phyloP scores from a whole-genome alignment of 495 filamentous ascomycete genomes.

The Paragyromitra xinjiangensis region DNA sequence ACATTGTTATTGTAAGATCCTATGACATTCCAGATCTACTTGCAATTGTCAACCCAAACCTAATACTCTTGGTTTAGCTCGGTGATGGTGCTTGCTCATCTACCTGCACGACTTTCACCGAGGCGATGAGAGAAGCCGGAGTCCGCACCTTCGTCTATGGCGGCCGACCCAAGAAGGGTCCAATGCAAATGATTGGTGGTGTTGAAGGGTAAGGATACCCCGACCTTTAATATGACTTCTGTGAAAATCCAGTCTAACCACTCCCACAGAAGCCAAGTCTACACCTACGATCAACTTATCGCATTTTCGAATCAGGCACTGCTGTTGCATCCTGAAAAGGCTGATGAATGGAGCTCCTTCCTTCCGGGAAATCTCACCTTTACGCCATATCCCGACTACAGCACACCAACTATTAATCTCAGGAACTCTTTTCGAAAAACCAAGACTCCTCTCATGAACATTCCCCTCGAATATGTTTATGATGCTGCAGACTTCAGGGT shows the following conservation, averaged over 20 bases:
- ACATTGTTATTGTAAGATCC: constrained; percentile 33
- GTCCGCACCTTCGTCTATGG: constrained; percentile 38
- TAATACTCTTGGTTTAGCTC: constrained; percentile 11
- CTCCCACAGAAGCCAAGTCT: constrained; percentile 4
- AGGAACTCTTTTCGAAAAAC: constrained; percentile 14
- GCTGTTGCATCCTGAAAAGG: constrained; percentile 9
- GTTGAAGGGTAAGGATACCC: constrained; percentile 8
- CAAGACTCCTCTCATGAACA: background rate
- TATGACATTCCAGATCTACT: background rate
- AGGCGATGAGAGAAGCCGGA: constrained; percentile 19
- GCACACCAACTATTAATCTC: background rate
- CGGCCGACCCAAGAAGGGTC: constrained; percentile 27
- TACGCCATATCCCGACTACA: constrained; percentile 10
- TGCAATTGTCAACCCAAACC: background rate
- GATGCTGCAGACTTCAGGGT: constrained; percentile 27
- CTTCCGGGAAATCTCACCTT: constrained; percentile 7
- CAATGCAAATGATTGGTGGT: constrained; percentile 36
- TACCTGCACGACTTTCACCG: constrained; percentile 7
- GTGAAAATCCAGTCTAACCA: background rate
- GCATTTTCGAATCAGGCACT: background rate
- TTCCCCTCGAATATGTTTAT: constrained; percentile 23
- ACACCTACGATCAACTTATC: background rate
- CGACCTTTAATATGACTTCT: background rate
- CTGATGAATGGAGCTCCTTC: constrained; percentile 8
- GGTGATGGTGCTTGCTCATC: constrained; percentile 30